Evolutionary conservation across 371 early-diverging fungal species (phyloP), one percentile per base, ranked within the genome.

Genomic region (Mucor mucedo): DNA sequence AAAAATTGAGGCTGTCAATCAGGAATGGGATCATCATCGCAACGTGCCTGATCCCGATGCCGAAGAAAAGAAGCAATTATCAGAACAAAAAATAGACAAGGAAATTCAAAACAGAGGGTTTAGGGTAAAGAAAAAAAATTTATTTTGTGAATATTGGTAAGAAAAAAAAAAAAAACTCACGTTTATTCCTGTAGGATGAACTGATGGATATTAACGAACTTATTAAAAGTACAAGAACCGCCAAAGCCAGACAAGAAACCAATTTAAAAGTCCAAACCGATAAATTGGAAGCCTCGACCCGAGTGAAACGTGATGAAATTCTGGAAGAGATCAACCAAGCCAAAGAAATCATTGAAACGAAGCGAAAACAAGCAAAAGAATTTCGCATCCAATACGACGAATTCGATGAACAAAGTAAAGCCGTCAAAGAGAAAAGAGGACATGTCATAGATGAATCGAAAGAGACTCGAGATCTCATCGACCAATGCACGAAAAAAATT

Each of bases 241-340:
- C 52, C 2, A 80, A 77, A 49, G 82, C 80, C 32, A 57, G 58
- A 27, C 68, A 62, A 42, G 27, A 60, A 45, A 21, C 11, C 42
- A 68, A 75, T 32, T 52, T 82, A 3, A 61, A 78, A 39, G 63
- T 65, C 0, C 74, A 70, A 16, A 70, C 69, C 7, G 59, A 77
- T 5, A 75, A 76, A 60, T 53, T 71, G 1, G 70, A 77, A 50
- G 67, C 48, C 38, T 68, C 48, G 56, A 73, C 80, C 35, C 41
- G 58, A 10, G 3, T 65, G 21, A 65, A 65, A 27, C 61, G 66
- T 2, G 48, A 62, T 38, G 59, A 58, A 42, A 65, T 70, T 10
- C 1, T 41, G 1, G 66, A 61, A 0, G 82, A 85, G 32, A 83
- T 84, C 7, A 77, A 83, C 35, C 45, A 39, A 11, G 55, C 77